Conservation (phyloP, 176 grass and related monocot species). For the Oryza meridionalis region DNA sequence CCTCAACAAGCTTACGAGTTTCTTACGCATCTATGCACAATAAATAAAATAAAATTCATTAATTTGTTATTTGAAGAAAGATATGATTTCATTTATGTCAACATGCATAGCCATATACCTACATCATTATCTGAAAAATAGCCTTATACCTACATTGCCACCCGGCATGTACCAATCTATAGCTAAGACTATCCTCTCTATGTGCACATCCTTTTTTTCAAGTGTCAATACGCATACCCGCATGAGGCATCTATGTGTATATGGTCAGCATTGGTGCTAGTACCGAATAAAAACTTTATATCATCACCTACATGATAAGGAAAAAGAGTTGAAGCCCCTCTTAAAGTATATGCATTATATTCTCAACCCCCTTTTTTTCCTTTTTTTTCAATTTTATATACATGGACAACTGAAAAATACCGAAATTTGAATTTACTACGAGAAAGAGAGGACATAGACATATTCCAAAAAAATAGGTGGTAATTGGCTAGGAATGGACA, state of each 20-base stretch:
- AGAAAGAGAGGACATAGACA: background rate
- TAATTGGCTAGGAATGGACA: background rate
- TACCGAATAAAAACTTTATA: background rate
- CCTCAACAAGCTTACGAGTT: no score
- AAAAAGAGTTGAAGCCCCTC: background rate
- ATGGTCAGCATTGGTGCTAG: background rate
- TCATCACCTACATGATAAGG: background rate
- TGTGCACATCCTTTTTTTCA: no score
- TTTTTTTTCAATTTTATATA: background rate
- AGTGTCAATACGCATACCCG: background rate
- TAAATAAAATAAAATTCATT: conserved; percentile 10
- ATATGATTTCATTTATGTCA: background rate
- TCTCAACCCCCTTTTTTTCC: background rate
- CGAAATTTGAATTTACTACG: background rate
- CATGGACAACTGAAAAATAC: background rate
- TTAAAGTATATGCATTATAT: background rate
- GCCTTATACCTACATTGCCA: no score
- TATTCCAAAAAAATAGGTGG: background rate
- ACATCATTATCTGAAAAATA: no score
- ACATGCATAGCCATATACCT: background rate
- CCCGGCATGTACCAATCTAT: no score
- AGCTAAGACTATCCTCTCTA: no score
- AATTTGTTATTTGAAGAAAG: background rate
- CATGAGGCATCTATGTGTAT: background rate
- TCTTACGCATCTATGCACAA: background rate